Conservation (phyloP, 129 eudicot genomes). For the Mikania micrantha region DNA sequence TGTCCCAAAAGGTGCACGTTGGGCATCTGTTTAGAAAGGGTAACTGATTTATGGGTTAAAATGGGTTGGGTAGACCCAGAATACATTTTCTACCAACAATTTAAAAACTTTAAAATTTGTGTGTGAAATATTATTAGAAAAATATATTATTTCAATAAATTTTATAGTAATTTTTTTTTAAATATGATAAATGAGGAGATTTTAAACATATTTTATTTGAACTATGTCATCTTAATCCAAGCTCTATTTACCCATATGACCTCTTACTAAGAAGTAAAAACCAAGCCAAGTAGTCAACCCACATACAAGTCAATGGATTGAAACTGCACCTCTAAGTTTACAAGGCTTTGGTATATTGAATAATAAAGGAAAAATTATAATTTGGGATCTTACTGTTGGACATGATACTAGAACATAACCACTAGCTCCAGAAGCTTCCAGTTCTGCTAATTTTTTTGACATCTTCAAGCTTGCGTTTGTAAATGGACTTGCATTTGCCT, state of each 20-base stretch:
- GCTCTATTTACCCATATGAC: neutral
- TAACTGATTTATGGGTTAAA: neutral
- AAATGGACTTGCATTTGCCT: constrained; percentile 40
- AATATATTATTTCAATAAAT: neutral
- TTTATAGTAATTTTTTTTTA: neutral
- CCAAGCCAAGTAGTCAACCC: neutral
- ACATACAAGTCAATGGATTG: neutral
- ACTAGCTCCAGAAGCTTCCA: constrained; percentile 71
- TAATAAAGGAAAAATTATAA: neutral
- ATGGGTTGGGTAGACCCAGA: neutral
- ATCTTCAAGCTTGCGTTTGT: constrained; percentile 35
- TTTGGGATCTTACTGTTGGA: constrained; percentile 44
- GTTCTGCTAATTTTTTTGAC: constrained; percentile 50
- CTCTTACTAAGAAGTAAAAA: neutral
- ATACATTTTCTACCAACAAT: neutral
- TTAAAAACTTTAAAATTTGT: neutral
- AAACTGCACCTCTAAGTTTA: neutral
- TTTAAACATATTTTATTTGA: neutral
- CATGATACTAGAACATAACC: constrained; percentile 64
- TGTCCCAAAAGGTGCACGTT: neutral
- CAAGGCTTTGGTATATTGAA: neutral
- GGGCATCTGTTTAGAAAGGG: neutral
- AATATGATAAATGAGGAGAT: neutral
- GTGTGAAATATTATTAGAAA: neutral
- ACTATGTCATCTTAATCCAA: neutral